These are phyloP conservation scores for Medicago lupulina DNA, from an alignment of 306 rosid genomes.

Conservation along the genomic window DNA sequence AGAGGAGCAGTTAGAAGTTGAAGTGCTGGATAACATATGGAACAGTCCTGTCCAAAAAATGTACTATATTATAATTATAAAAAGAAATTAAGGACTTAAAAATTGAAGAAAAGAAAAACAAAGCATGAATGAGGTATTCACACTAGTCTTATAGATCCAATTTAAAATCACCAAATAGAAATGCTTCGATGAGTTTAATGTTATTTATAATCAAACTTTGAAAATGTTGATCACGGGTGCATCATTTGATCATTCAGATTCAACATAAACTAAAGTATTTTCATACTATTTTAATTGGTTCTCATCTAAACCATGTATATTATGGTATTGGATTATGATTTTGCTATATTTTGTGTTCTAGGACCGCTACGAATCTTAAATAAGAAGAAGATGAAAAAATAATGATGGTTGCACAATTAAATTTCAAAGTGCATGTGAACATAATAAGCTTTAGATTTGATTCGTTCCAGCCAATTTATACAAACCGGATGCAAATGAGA, in stretches of 20 bases:
- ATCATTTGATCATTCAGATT: not conserved
- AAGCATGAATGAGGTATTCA: not conserved
- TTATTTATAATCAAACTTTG: not conserved
- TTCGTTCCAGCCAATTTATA: no score
- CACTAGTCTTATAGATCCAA: not conserved
- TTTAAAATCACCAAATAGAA: not conserved
- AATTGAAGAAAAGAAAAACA: constrained; percentile 6
- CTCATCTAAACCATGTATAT: no score
- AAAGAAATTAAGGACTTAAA: not conserved
- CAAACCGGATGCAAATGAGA: no score
- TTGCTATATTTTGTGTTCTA: no score
- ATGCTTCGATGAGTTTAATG: not conserved
- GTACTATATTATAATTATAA: not conserved
- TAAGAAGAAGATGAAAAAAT: no score
- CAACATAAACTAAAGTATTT: no score
- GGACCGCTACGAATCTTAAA: no score
- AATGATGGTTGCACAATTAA: no score
- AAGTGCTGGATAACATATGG: constrained; percentile 43
- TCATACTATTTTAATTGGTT: no score
- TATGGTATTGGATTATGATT: no score
- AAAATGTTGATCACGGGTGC: not conserved
- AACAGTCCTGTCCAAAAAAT: constrained; percentile 30
- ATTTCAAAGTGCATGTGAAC: no score
- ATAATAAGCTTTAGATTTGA: no score
- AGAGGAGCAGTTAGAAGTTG: constrained; percentile 58